These are phyloP conservation scores for Polytolypa hystricis DNA, from an alignment of 2,329 filamentous ascomycete genomes.

Conservation along the genomic window DNA sequence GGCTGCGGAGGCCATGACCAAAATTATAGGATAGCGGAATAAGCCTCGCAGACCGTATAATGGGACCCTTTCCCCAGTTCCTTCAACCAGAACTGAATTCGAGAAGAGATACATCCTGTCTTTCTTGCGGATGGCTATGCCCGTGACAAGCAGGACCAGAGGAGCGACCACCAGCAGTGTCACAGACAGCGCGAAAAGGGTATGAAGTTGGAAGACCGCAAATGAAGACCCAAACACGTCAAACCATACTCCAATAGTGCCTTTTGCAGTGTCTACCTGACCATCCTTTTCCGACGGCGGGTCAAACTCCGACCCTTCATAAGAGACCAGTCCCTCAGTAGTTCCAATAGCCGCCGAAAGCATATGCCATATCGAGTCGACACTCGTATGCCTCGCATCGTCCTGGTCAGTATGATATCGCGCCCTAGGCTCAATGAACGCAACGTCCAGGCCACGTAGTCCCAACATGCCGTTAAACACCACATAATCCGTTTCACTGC, in stretches of 20 bases:
- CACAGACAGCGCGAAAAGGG: constrained; percentile 79
- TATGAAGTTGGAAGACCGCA: constrained; percentile 66
- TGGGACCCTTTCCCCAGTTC: constrained; percentile 48
- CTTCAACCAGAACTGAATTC: constrained; percentile 50
- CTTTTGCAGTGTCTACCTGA: constrained; percentile 55
- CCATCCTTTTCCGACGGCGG: constrained; percentile 46
- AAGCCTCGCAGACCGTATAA: constrained; percentile 72
- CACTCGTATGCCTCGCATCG: constrained; percentile 61
- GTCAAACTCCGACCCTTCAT: constrained; percentile 56
- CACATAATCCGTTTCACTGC: constrained; percentile 81
- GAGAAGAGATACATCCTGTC: constrained; percentile 88
- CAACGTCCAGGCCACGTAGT: constrained; percentile 79
- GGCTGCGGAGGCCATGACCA: constrained; percentile 56
- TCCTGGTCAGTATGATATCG: constrained; percentile 89
- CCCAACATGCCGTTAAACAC: constrained; percentile 69
- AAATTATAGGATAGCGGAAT: constrained; percentile 69
- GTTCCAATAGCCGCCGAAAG: constrained; percentile 71
- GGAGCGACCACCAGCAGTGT: constrained; percentile 72
- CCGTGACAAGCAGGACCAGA: constrained; percentile 57
- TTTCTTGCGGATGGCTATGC: constrained; percentile 54
- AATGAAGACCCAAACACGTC: constrained; percentile 76
- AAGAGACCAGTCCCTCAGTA: constrained; percentile 57
- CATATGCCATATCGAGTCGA: constrained; percentile 80
- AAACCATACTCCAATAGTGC: constrained; percentile 76
- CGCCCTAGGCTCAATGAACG: constrained; percentile 77